Base-by-base conservation (phyloP, 306 rosid genomes). In the Acacia crassicarpa region DNA sequence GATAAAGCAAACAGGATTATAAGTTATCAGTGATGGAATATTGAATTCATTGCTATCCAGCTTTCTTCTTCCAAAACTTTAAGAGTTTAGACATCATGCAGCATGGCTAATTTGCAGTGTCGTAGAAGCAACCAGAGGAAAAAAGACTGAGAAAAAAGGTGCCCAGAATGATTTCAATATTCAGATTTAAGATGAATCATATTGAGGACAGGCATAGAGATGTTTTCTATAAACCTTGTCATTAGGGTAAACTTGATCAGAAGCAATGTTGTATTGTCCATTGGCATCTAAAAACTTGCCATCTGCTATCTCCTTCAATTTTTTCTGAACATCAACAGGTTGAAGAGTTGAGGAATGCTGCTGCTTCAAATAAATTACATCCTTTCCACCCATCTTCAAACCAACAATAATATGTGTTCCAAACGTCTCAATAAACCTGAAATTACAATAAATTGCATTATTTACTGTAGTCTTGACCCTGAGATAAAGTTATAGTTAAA, bases 361-460 rank as follows among this genome's bases (percentile, higher is more conserved):
- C 87, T 95, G 99, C 91, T 93, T 95, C 92, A 95, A 80, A 85
- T 91, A 95, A 86, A 95, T 92, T 80, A 91, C 94, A 88, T 95
- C 99, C 87, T 93, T 95, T 78, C 99, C 99, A 19, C 99, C 99
- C 97, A 95, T 95, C 87, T 92, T 95, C 87, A 95, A 85, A 72
- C 98, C 93, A 88, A 93, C 99, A 85, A 93, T 90, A 71, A 95
- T 87, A 85, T 93, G 99, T 68, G 99, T 95, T 77, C 99, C 99
- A 82, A 91, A 93, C 72, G 88, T 89, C n/a, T 92, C 91, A 80
- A 95, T 93, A 87, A 95, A 93, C 90, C 98, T 95, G 87, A 72
- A 82, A 82, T 68, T 56, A 78, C 72, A 10, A 81, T 32, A 32
- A 78, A 75, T 48, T 17, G 67, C 20, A 85, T 68, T 13, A 58